Base-by-base conservation (phyloP, 2,329 filamentous ascomycete species). In the Colletotrichum tropicale region DNA sequence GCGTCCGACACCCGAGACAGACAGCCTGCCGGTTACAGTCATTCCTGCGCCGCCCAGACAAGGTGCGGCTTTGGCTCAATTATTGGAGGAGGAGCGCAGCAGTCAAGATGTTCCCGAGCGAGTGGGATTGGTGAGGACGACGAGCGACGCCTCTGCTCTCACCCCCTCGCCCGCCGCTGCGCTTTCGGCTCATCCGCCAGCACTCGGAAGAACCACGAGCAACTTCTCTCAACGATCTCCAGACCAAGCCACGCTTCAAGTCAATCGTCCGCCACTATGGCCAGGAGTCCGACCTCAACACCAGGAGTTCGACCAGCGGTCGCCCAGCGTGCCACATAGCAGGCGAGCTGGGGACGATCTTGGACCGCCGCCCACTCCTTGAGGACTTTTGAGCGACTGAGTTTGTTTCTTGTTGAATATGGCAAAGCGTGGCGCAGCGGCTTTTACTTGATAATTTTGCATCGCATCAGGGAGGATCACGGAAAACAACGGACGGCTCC, bases 41-140 rank as follows among this genome's bases (percentile, higher is more conserved):
- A 92, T 93, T 16, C 91, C 92, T 4, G 91, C 92, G 1, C 92
- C 92, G 21, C 87, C 88, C 43, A 87, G 92, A n/a, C 85, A 87
- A 73, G 90, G 91, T 7, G 87, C 89, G 0, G 89, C 90, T 62
- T 81, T 93, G 6, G 88, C 89, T n/a, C 87, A 89, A 70, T 85
- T 92, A 9, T 82, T 91, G 3, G 89, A 91, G 74, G 90, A 92
- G 75, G 89, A 91, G 72, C 87, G 56, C n/a, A 36, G 38, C 16
- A 69, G 38, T 15, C 66, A 70, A 21, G 66, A 75, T 16, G 18
- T 18, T 16, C 55, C 38, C 26, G 66, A 74, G 65, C 77, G 70
- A 15, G 36, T 56, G 38, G 67, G 66, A 18, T 61, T 75, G 10
- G 43, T 18, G 32, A 67, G 71, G 55, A 77, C 68, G n/a, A 66